Conservation (phyloP, 345 rosid species). For the Luvunga scandens region DNA sequence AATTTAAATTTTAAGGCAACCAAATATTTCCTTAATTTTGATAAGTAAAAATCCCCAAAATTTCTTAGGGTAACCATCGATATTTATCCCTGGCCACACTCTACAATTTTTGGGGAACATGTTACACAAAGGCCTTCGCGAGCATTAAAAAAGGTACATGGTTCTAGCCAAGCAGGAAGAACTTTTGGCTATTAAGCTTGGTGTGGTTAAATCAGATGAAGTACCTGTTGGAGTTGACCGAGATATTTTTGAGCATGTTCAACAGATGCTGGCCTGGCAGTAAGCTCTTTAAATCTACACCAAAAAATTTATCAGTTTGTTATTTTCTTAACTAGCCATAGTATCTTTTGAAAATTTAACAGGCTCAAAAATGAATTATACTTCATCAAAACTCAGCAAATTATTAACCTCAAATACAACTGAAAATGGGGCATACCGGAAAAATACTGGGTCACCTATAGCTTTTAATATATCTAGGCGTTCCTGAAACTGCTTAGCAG, state of each 20-base stretch:
- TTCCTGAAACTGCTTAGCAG: constrained; percentile 67
- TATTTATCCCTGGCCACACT: background rate
- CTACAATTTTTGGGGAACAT: background rate
- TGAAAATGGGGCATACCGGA: constrained; percentile 44
- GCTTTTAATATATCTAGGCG: constrained; percentile 69
- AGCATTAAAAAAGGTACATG: background rate
- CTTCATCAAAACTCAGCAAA: background rate
- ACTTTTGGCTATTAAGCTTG: background rate
- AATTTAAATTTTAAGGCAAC: background rate
- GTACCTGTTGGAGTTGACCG: constrained; percentile 72
- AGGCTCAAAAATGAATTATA: background rate
- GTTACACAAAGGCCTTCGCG: background rate
- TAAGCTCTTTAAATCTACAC: constrained; percentile 74
- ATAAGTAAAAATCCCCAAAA: background rate
- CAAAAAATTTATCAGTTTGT: constrained; percentile 4
- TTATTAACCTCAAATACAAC: background rate
- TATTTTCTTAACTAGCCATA: background rate
- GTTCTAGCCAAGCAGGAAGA: background rate
- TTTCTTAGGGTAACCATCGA: background rate
- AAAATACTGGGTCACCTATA: constrained; percentile 73
- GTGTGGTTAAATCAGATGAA: constrained; percentile 9
- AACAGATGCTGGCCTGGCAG: constrained; percentile 72
- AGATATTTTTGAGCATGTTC: constrained; percentile 60
- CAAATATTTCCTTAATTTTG: background rate
- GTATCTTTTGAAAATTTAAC: background rate